Evolutionary conservation across 2,329 filamentous ascomycete species (phyloP), one percentile per base, ranked within the genome.

Genomic region (Fusarium chlamydosporum): DNA sequence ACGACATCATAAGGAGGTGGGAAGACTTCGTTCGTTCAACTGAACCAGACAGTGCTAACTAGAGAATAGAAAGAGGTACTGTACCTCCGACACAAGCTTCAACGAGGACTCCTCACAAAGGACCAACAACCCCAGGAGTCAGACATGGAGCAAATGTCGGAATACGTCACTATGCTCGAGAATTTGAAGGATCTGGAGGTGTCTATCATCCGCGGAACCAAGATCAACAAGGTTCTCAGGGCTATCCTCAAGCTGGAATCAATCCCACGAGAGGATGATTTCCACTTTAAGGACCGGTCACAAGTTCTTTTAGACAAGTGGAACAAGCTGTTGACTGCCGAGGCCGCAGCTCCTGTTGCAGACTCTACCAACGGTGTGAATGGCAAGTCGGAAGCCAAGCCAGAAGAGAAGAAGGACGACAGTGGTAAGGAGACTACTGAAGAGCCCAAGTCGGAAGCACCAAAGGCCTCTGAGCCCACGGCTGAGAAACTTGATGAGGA

Each of bases 201-300:
- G 31, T 89, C 89, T 70, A 96, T 97, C 73, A 97, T 98, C 75
- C 89, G 92, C 68, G 85, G 83, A 15, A 99, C 96, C 66, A 99
- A 98, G 86, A 97, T 99, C 80, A 95, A 98, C 88, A 99, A 99
- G 83, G 95, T 99, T 12, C 86, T 99, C 59, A 97, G 96, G 83
- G 94, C 91, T 6, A 96, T 99, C 71, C 84, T 97, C 74, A 97
- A 97, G 83, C 85, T 99, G 10, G 87, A 90, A 42, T 86, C 86
- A 5, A 97, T 99, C 72, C 94, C 94, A 7, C 91, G 90, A 65
- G 96, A 99, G 70, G 92, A 94, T 35, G 92, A 97, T 71, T 96
- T 91, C 79, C 83, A 92, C 56, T 97, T 99, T 87, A 96, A 96
- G 83, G 84, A 89, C 69, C 91, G 96, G 52, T 94, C 93, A 35